Evolutionary conservation across 2,329 filamentous ascomycete genomes (phyloP).

Genomic region (Aspergillus sp.): DNA sequence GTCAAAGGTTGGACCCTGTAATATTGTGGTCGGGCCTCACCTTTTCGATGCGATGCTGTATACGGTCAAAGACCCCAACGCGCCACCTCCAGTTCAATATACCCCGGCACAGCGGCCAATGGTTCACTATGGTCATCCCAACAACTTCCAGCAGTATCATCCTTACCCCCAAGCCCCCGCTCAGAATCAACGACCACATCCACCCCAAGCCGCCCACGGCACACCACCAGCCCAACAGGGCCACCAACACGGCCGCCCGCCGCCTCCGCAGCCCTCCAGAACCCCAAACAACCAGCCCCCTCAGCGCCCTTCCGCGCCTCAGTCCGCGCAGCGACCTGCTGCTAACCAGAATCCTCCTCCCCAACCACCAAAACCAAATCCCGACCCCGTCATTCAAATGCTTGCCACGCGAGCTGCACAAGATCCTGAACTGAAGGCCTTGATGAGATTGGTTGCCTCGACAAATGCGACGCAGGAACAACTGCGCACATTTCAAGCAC

Average conservation of each 20-base stretch:
- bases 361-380: conserved; percentile 45
- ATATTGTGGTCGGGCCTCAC: conserved; percentile 63
- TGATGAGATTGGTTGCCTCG: conserved; percentile 53
- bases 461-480: conserved; percentile 51
- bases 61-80: conserved; percentile 52
- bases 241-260: conserved; percentile 24
- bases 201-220: conserved; percentile 25
- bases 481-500: conserved; percentile 50
- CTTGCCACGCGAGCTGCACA: conserved; percentile 51
- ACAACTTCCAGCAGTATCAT: conserved; percentile 44
- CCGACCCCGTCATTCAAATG: conserved; percentile 55
- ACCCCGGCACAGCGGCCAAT: conserved; percentile 41
- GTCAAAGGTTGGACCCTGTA: conserved; percentile 57
- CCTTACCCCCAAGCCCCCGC: conserved; percentile 34
- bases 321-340: conserved; percentile 28
- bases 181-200: conserved; percentile 28
- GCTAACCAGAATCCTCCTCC: conserved; percentile 29
- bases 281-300: conserved; percentile 16
- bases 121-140: conserved; percentile 43
- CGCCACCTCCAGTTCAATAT: conserved; percentile 40
- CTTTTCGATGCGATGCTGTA: conserved; percentile 61
- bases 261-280: conserved; percentile 20
- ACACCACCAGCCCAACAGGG: conserved; percentile 28
- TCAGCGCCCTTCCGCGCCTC: conserved; percentile 23
- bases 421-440: conserved; percentile 49